These are phyloP conservation scores for Pueraria montana DNA, from an alignment of 306 rosid species.

Conservation along the genomic window DNA sequence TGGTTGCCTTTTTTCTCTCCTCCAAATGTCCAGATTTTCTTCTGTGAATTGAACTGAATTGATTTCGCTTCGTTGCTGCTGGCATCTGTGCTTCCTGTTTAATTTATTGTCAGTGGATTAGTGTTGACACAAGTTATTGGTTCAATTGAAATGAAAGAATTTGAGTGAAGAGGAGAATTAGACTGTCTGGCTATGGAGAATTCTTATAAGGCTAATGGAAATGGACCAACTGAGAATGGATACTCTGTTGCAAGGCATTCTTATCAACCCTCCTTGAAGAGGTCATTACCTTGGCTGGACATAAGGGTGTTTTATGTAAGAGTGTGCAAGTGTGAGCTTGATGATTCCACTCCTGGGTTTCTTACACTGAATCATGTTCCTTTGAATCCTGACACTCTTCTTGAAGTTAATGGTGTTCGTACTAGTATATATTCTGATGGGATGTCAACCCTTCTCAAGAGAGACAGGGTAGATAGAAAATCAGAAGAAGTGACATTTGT, in stretches of 20 bases:
- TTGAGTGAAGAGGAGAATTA: slow-evolving; percentile 44
- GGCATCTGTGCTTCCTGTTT: slow-evolving; percentile 46
- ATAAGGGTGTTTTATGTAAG: slow-evolving; percentile 78
- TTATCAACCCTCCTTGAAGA: slow-evolving; percentile 61
- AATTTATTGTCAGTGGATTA: slow-evolving; percentile 46
- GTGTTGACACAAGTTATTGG: slow-evolving; percentile 43
- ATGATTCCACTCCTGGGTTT: slow-evolving; percentile 70
- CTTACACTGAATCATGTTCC: slow-evolving; percentile 80
- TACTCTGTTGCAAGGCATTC: slow-evolving; percentile 60
- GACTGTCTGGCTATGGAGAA: slow-evolving; percentile 61
- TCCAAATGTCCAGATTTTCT: slow-evolving; percentile 34
- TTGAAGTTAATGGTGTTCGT: slow-evolving; percentile 85
- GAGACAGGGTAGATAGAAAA: slow-evolving; percentile 79
- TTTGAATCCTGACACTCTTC: slow-evolving; percentile 73
- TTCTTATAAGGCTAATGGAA: slow-evolving; percentile 59
- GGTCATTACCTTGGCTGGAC: slow-evolving; percentile 80
- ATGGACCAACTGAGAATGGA: slow-evolving; percentile 64
- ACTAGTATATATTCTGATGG: slow-evolving; percentile 68
- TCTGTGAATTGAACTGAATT: slow-evolving; percentile 36
- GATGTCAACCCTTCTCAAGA: slow-evolving; percentile 65
- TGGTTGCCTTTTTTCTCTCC: slow-evolving; percentile 37
- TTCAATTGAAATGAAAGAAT: slow-evolving; percentile 49
- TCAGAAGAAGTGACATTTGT: slow-evolving; percentile 88
- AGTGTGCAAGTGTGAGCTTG: slow-evolving; percentile 78
- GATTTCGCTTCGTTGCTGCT: slow-evolving; percentile 46